phyloP scores from a whole-genome alignment of 2,329 filamentous ascomycete species.

The Colletotrichum salicis region DNA sequence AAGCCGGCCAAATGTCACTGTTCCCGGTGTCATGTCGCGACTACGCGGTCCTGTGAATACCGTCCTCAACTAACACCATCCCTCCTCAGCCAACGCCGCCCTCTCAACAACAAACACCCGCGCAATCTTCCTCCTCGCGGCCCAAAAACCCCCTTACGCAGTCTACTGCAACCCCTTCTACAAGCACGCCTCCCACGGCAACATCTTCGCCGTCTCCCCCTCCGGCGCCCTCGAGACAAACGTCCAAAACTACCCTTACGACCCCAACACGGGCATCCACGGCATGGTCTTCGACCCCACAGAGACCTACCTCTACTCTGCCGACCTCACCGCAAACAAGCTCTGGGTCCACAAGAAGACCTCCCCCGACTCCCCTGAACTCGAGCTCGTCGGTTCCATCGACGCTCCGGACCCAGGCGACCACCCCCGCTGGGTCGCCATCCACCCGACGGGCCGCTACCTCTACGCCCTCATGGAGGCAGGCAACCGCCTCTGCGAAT shows the following conservation, averaged over 20 bases:
- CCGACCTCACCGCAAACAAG: constrained; percentile 81
- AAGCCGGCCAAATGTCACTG: no score
- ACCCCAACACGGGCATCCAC: constrained; percentile 77
- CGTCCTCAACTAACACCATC: constrained; percentile 22
- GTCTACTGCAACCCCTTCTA: constrained; percentile 95
- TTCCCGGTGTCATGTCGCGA: constrained; percentile 2
- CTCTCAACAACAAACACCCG: constrained; percentile 81
- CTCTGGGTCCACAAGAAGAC: constrained; percentile 84
- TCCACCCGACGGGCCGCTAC: constrained; percentile 81
- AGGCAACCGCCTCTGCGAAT: constrained; percentile 86
- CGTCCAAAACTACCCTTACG: constrained; percentile 79
- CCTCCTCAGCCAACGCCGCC: constrained; percentile 69
- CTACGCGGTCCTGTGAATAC: neutral
- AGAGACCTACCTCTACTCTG: constrained; percentile 81
- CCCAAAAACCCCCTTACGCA: constrained; percentile 78
- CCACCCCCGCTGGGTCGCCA: constrained; percentile 89
- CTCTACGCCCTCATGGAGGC: constrained; percentile 90
- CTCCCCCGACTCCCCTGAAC: constrained; percentile 40
- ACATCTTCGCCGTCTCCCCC: constrained; percentile 74
- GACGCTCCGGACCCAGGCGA: constrained; percentile 77
- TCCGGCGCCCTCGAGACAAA: constrained; percentile 70
- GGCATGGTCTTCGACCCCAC: constrained; percentile 83
- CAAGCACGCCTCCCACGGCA: constrained; percentile 82
- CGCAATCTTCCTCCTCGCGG: constrained; percentile 88
- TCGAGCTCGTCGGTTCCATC: constrained; percentile 74